phyloP scores from a whole-genome alignment of 495 filamentous ascomycete species.

The Penicillium antarcticum region DNA sequence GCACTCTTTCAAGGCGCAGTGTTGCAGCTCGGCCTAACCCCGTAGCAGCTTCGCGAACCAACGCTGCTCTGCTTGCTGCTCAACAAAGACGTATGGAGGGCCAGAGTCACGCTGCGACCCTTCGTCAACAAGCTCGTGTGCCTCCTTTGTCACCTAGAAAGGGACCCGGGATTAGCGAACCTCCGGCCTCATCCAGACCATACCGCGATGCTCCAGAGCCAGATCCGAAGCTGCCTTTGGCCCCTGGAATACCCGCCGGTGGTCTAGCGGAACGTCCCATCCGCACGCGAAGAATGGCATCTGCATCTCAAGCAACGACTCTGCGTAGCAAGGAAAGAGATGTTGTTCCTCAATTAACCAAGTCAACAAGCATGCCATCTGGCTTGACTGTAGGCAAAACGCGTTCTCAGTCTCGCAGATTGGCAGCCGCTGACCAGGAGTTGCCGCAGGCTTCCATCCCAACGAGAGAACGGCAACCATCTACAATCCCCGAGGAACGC shows the following conservation, averaged over 20 bases:
- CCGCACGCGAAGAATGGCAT: slow-evolving; percentile 35
- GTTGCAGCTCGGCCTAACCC: slow-evolving; percentile 24
- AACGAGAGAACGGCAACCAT: slow-evolving; percentile 22
- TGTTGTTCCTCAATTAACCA: slow-evolving; percentile 22
- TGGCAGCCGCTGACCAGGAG: slow-evolving; percentile 34
- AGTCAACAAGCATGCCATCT: slow-evolving; percentile 30
- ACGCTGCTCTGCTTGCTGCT: slow-evolving; percentile 40
- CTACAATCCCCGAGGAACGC: slow-evolving; percentile 20
- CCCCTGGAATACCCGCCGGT: slow-evolving; percentile 16
- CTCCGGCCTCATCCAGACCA: slow-evolving; percentile 9
- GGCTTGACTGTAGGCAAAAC: slow-evolving; percentile 44
- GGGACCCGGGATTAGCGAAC: slow-evolving; percentile 29
- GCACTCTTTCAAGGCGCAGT: slow-evolving; percentile 30
- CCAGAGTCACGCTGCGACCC: slow-evolving; percentile 46
- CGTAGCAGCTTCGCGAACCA: slow-evolving; percentile 33
- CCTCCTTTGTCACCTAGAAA: slow-evolving; percentile 29
- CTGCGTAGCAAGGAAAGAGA: slow-evolving; percentile 30
- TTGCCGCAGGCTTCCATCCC: slow-evolving; percentile 4
- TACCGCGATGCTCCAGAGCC: slow-evolving; percentile 19
- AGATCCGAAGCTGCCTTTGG: slow-evolving; percentile 3
- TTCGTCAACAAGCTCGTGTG: slow-evolving; percentile 43
- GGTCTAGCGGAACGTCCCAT: slow-evolving; percentile 45
- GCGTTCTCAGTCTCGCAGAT: slow-evolving; percentile 41
- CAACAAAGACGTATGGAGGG: slow-evolving; percentile 40
- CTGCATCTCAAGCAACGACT: slow-evolving; percentile 35